Conservation (phyloP, 352 stramenopile genomes). For the Peronospora belbahrii region DNA sequence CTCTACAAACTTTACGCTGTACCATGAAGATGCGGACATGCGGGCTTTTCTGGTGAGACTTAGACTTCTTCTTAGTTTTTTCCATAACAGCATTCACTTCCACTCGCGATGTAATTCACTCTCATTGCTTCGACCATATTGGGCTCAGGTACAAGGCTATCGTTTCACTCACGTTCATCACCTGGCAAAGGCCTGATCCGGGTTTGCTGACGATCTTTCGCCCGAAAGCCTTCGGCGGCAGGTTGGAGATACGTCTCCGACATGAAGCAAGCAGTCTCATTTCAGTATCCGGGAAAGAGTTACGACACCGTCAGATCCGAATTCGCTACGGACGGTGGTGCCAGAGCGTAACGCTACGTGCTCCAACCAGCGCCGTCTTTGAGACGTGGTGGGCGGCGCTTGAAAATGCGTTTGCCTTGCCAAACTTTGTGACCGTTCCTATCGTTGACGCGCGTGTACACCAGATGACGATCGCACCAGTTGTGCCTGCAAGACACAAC, state of each 20-base stretch:
- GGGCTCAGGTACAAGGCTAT: conserved; percentile 18
- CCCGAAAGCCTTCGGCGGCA: conserved; percentile 17
- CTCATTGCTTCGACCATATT: background rate
- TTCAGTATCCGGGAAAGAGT: conserved; percentile 16
- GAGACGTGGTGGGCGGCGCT: conserved; percentile 23
- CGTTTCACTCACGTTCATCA: conserved; percentile 16
- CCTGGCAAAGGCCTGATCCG: background rate
- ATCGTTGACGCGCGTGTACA: conserved; percentile 6
- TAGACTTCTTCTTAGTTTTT: background rate
- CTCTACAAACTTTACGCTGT: conserved; percentile 9
- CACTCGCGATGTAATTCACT: background rate
- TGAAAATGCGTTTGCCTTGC: conserved; percentile 10
- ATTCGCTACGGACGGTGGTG: conserved; percentile 13
- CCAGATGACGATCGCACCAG: conserved; percentile 9
- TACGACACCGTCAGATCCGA: conserved; percentile 7
- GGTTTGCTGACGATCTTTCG: conserved; percentile 16
- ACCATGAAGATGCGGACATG: conserved; percentile 27
- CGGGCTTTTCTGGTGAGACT: conserved; percentile 25
- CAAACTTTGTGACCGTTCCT: conserved; percentile 14
- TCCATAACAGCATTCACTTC: background rate
- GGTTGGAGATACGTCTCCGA: conserved; percentile 16
- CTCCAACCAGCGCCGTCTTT: conserved; percentile 17
- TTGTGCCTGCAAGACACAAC: conserved; percentile 5
- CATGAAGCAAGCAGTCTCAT: conserved; percentile 2
- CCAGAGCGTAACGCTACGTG: conserved; percentile 16